Evolutionary conservation across 2,329 filamentous ascomycete genomes (phyloP), one percentile per base, ranked within the genome.

Genomic region (Epichloe amarillans): DNA sequence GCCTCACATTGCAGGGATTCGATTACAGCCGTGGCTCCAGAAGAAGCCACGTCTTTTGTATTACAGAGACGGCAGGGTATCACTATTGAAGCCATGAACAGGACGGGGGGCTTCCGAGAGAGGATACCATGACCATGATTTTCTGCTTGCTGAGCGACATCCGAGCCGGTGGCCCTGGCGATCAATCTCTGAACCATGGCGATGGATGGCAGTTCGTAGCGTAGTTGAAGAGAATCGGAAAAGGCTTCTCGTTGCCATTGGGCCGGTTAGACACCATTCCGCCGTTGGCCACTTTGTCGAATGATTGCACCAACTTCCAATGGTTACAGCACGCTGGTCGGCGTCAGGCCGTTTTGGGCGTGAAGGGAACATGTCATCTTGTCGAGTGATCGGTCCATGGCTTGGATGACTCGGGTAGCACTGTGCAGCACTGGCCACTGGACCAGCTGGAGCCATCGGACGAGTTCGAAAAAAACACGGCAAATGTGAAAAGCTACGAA

Each of bases 11-110:
- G 14, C 44, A 41, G 30, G 45, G 38, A 41, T 41, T 38, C 19
- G 33, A 37, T 51, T 35, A 51, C 35, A 45, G 40, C 19, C 21
- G 36, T 52, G 21, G 36, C 36, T 36, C 33, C 40, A 49, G 50
- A 17, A 23, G 21, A 21, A 14, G 39, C 47, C 47, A 38, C 23
- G 41, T 37, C 19, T 19, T 38, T 15, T 21, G 14, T n/a, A 21
- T 15, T 45, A 21, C 33, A 33, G 26, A 15, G 50, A 49, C 23
- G 40, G 50, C 19, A 42, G 45, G 44, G 45, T 47, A 23, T 43
- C 30, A 19, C n/a, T 36, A 39, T 26, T 14, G 38, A 47, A 38
- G 45, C 33, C 37, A 26, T 36, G 40, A n/a, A 14, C 19, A 37
- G 11, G 11, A n/a, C 8, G 44, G 43, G 23, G 38, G 30, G 33